phyloP scores from a whole-genome alignment of 23 red algal species.

The Gracilaria gracilis region DNA sequence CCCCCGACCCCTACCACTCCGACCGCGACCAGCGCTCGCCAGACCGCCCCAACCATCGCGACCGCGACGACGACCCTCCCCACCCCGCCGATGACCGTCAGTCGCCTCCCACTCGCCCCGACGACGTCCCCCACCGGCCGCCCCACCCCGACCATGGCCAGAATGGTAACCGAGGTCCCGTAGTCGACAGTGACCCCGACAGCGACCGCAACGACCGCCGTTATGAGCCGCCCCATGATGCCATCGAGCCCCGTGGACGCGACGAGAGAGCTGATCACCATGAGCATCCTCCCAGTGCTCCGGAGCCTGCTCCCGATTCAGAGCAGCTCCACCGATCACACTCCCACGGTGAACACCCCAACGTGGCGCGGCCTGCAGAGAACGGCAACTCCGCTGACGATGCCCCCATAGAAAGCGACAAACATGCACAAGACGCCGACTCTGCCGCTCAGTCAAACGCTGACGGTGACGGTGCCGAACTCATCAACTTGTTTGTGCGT shows the following conservation, averaged over 20 bases:
- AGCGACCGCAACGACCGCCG: conserved; percentile 38
- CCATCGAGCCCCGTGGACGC: conserved; percentile 4
- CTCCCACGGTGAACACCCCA: background rate
- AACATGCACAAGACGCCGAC: conserved; percentile 4
- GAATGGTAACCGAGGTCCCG: conserved; percentile 17
- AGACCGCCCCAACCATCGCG: background rate
- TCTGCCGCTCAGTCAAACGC: background rate
- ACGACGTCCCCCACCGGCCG: background rate
- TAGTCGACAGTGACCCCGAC: background rate
- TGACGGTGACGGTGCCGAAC: conserved; percentile 1
- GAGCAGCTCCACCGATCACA: conserved; percentile 11
- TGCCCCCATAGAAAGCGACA: conserved; percentile 28
- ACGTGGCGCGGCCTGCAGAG: background rate
- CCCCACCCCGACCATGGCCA: conserved; percentile 2
- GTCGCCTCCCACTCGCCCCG: background rate
- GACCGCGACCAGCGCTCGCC: conserved; percentile 22
- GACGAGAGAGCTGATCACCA: background rate
- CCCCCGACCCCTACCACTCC: background rate
- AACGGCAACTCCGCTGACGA: conserved; percentile 34
- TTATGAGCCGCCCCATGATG: background rate
- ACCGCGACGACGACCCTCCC: background rate
- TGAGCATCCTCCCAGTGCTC: background rate
- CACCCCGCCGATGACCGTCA: background rate
- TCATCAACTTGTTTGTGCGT: conserved; percentile 73
- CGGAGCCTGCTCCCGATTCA: conserved; percentile 2